phyloP scores from a whole-genome alignment of 2,329 filamentous ascomycete genomes.

The Diaporthe destruens region DNA sequence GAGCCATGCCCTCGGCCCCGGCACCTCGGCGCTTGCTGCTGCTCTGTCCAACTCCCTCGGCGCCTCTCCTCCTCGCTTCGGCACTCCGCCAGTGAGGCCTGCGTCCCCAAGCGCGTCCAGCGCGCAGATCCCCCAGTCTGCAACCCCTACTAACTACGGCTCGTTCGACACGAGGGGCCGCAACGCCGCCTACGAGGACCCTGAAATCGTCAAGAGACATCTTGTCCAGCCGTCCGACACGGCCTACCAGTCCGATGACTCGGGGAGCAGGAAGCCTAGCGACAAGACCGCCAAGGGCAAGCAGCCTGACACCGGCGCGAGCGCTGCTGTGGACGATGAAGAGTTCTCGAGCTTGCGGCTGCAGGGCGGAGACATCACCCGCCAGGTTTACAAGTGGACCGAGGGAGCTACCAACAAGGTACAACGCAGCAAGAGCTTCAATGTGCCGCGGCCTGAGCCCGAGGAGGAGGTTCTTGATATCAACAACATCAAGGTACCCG shows the following conservation, averaged over 20 bases:
- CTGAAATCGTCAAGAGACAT: slow-evolving; percentile 91
- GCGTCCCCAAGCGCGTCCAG: slow-evolving; percentile 68
- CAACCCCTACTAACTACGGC: slow-evolving; percentile 81
- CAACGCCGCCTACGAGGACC: slow-evolving; percentile 81
- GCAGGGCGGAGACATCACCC: slow-evolving; percentile 93
- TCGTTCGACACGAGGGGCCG: slow-evolving; percentile 82
- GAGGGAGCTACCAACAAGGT: slow-evolving; percentile 82
- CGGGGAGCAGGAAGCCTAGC: slow-evolving; percentile 52
- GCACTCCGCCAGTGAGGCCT: slow-evolving; percentile 71
- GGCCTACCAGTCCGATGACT: slow-evolving; percentile 60
- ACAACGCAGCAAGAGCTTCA: slow-evolving; percentile 90
- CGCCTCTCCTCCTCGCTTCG: slow-evolving; percentile 76
- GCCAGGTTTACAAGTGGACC: slow-evolving; percentile 96
- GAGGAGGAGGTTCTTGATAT: slow-evolving; percentile 88
- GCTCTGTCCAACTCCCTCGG: slow-evolving; percentile 84
- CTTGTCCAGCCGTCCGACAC: slow-evolving; percentile 77
- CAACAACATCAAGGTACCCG: slow-evolving; percentile 90
- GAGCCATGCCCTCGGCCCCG: slow-evolving; percentile 77
- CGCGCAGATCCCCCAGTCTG: slow-evolving; percentile 59
- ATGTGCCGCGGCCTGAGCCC: slow-evolving; percentile 79
- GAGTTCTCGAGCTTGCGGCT: slow-evolving; percentile 94
- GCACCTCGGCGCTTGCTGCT: slow-evolving; percentile 87
- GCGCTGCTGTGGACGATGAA: slow-evolving; percentile 68
- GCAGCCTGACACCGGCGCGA: slow-evolving; percentile 57
- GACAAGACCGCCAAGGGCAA: slow-evolving; percentile 65